Percentiles rank a stretch among this genome's conserved stretches.
Conservation (phyloP, 306 rosid genomes). For the Gastrolobium bilobum region DNA sequence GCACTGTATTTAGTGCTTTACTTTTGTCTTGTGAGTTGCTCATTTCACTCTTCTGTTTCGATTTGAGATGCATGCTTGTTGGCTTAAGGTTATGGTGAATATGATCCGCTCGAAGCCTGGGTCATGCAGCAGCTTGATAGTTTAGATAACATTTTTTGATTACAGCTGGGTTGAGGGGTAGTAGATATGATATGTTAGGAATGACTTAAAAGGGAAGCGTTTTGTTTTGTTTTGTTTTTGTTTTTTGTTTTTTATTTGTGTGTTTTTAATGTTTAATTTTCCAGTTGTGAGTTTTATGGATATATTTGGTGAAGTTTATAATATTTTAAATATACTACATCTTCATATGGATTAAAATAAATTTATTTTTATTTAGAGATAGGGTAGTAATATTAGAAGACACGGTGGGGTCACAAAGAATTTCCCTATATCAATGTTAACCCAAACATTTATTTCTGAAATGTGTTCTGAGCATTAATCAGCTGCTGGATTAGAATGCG, state of each 20-base stretch:
- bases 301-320: too few relatives aligned
- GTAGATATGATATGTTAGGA: not conserved
- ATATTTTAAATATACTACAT: too few relatives aligned
- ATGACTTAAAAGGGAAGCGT: not conserved
- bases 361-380: too few relatives aligned
- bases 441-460: not conserved
- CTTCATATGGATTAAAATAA: too few relatives aligned
- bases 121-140: not conserved
- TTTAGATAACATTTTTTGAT: not conserved
- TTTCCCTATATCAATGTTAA: too few relatives aligned
- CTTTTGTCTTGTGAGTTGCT: not conserved
- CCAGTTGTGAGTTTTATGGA: too few relatives aligned
- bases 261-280: too few relatives aligned
- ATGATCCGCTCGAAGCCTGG: not conserved
- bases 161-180: not conserved
- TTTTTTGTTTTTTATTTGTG: not conserved
- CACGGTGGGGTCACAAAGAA: too few relatives aligned
- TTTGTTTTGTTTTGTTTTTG: not conserved
- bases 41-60: not conserved
- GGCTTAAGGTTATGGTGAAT: not conserved
- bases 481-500: not conserved
- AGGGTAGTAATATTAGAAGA: too few relatives aligned
- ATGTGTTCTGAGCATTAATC: not conserved
- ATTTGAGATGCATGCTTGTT: slow-evolving; percentile 17
- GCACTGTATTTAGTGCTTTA: too few relatives aligned